Base-by-base conservation (phyloP, 768 basidiomycete genomes). In the Lentinula aciculospora region DNA sequence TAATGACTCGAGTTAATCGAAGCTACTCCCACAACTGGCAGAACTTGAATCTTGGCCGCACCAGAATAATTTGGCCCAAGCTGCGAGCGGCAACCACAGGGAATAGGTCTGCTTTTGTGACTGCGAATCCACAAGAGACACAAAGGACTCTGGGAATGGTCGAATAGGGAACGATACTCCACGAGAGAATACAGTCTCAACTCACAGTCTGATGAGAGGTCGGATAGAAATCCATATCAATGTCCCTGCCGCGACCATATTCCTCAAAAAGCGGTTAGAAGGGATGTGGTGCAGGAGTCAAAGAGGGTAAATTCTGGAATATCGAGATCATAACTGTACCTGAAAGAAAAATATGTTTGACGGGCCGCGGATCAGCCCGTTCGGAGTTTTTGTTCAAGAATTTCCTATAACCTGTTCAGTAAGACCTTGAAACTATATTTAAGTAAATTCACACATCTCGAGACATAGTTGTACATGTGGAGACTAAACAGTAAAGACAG, bases 61-160 rank as follows among this genome's bases (percentile, higher is more conserved):
- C 82, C n/a, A 90, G 68, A 28, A 83, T 66, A 6, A 89, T 70
- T 53, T 80, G 77, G 0, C 76, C 81, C 0, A 70, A 68, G 8
- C 76, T 75, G 34, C 74, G 64, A 25, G 80, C 72, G 3, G 77
- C 82, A 23, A 72, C 64, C 0, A 67, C 58, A 2, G 80, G 70
- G 28, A 83, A 71, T 21, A 82, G 64, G 17, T 77, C 80, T 6
- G 66, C 70, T 60, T 73, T 79, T 3, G 81, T 73, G 54, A 79
- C 65, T 1, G 63, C 62, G 59, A 78, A 82, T 10, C 81, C 81
- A 29, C 71, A 69, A 7, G 65, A 64, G 9, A 72, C 73, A 56
- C 71, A 76, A 39, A 80, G 55, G 29, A 78, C 69, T 31, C 81
- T 82, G n/a, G 29, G 12, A 40, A 0, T 31, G 15, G 13, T 21